These are phyloP conservation scores for Phaeophleospora eucalypticola DNA, from an alignment of 2,329 filamentous ascomycete genomes.

Conservation along the genomic window DNA sequence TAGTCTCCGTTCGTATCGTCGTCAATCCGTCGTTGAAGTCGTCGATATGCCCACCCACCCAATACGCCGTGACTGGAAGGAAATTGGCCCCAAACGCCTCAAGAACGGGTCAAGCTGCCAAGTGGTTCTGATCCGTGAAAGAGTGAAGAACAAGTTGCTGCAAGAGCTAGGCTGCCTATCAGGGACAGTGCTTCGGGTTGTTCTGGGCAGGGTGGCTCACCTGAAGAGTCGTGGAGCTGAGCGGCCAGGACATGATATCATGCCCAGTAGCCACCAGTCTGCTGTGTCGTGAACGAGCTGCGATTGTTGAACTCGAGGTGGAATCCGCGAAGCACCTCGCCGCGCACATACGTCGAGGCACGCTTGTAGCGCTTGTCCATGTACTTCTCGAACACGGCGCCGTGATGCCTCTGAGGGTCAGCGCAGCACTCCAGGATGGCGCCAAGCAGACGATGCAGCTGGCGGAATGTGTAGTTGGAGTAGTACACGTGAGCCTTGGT, in stretches of 20 bases:
- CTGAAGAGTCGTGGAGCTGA: conserved; percentile 1
- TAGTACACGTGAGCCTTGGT: conserved; percentile 79
- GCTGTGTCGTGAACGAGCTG: background rate
- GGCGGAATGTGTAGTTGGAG: conserved; percentile 84
- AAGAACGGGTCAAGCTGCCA: conserved; percentile 14
- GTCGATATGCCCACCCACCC: conserved; percentile 16
- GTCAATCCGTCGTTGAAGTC: conserved; percentile 21
- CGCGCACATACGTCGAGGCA: conserved; percentile 74
- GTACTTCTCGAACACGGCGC: conserved; percentile 89
- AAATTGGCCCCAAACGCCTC: conserved; percentile 15
- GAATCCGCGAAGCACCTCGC: conserved; percentile 63
- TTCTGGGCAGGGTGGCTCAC: conserved; percentile 1
- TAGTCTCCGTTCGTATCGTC: conserved; percentile 22
- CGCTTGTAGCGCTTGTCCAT: conserved; percentile 81
- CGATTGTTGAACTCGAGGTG: conserved; percentile 38
- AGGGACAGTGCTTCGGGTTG: background rate
- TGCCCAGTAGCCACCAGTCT: too few species aligned
- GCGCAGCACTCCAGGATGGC: conserved; percentile 87
- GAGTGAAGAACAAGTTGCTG: conserved; percentile 13
- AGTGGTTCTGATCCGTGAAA: conserved; percentile 12
- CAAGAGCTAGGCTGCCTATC: background rate
- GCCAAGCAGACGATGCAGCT: conserved; percentile 71
- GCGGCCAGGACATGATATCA: background rate
- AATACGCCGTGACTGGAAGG: conserved; percentile 14
- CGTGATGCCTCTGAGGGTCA: conserved; percentile 73